Conservation (phyloP, 2,329 filamentous ascomycete species). For the Exophiala mesophila region DNA sequence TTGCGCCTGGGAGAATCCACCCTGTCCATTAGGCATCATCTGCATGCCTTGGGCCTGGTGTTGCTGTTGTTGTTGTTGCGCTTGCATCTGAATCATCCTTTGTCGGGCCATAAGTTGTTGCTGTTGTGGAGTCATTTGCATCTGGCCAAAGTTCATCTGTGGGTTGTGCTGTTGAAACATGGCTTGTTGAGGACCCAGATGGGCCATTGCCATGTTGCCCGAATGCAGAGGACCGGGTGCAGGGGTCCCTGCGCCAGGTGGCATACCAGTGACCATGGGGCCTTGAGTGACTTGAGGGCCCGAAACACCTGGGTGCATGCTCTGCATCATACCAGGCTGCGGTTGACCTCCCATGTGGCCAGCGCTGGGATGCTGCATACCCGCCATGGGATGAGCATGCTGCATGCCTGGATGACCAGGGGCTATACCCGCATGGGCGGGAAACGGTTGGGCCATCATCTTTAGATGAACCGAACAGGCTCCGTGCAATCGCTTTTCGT, state of each 20-base stretch:
- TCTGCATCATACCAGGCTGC: conserved; percentile 51
- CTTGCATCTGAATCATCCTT: conserved; percentile 21
- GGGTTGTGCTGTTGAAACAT: conserved; percentile 47
- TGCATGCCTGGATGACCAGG: conserved; percentile 52
- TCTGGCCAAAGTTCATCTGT: conserved; percentile 27
- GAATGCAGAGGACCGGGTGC: conserved; percentile 48
- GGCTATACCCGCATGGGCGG: conserved; percentile 54
- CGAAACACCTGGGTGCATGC: conserved; percentile 58
- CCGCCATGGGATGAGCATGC: conserved; percentile 58
- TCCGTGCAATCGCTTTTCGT: too few relatives aligned
- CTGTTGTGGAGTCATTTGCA: conserved; percentile 26
- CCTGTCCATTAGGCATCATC: conserved; percentile 21
- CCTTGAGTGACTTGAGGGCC: conserved; percentile 57
- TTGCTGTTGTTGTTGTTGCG: conserved; percentile 15
- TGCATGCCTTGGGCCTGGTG: conserved; percentile 19
- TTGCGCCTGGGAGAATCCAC: conserved; percentile 34
- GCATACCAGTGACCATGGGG: conserved; percentile 62
- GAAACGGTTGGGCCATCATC: conserved; percentile 52
- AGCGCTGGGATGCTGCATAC: conserved; percentile 53
- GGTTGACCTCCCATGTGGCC: conserved; percentile 45
- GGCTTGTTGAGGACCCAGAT: conserved; percentile 54
- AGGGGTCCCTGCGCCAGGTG: conserved; percentile 51
- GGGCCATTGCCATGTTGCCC: conserved; percentile 54
- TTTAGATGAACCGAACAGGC: conserved; percentile 34
- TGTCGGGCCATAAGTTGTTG: conserved; percentile 32